A percentile compares a stretch with the other conserved stretches of the same genome.
These are phyloP conservation scores for Cadophora malorum DNA, from an alignment of 2,329 filamentous ascomycete species.

Conservation along the genomic window DNA sequence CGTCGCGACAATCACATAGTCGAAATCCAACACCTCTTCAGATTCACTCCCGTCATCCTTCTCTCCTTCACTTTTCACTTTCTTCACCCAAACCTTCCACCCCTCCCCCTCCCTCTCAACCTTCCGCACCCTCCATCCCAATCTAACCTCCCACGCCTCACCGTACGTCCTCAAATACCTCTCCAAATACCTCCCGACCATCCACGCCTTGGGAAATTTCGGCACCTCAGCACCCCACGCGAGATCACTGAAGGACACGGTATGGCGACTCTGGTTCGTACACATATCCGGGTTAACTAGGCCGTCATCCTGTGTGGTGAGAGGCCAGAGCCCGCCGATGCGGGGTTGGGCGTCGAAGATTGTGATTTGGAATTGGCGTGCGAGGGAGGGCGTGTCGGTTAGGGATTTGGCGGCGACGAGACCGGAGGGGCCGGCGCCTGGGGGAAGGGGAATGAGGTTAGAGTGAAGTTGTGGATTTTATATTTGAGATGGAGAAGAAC, in stretches of 20 bases:
- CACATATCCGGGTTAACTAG: slow-evolving; percentile 71
- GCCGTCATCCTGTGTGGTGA: slow-evolving; percentile 53
- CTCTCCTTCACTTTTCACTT: not conserved
- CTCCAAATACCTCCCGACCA: slow-evolving; percentile 75
- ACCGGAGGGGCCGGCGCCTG: slow-evolving; percentile 73
- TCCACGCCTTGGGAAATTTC: slow-evolving; percentile 77
- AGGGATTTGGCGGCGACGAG: slow-evolving; percentile 77
- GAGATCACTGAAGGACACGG: slow-evolving; percentile 74
- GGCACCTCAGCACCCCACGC: slow-evolving; percentile 69
- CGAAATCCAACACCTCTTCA: slow-evolving; percentile 54
- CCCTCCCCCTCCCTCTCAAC: slow-evolving; percentile 22
- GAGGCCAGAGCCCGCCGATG: slow-evolving; percentile 82
- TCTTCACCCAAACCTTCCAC: slow-evolving; percentile 36
- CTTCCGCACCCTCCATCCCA: slow-evolving; percentile 34
- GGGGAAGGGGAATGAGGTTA: slow-evolving; percentile 8
- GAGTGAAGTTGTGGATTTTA: no score
- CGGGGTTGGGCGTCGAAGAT: slow-evolving; percentile 70
- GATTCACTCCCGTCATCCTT: slow-evolving; percentile 12
- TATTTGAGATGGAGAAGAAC: no score
- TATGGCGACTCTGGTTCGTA: slow-evolving; percentile 79
- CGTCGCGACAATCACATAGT: slow-evolving; percentile 74
- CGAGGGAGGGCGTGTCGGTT: slow-evolving; percentile 56
- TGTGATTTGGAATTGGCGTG: slow-evolving; percentile 67
- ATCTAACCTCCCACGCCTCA: slow-evolving; percentile 35
- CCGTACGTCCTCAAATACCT: slow-evolving; percentile 64